Conservation (phyloP, 768 basidiomycete species). For the Lentinula guzmanii region DNA sequence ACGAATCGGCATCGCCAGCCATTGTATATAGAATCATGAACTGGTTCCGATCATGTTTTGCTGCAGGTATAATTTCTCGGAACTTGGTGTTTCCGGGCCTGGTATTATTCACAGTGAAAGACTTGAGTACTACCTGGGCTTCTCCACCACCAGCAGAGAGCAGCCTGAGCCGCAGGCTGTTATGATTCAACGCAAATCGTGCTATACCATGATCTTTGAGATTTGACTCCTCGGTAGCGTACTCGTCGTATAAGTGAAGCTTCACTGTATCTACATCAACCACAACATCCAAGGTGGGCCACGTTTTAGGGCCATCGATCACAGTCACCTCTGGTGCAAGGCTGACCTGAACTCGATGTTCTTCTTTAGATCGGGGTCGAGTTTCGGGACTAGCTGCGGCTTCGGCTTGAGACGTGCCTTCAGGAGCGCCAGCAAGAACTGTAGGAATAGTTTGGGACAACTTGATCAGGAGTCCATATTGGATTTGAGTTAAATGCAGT, state of each 20-base stretch:
- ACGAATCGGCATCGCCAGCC: slow-evolving; percentile 49
- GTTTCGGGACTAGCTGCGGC: slow-evolving; percentile 12
- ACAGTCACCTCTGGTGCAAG: slow-evolving; percentile 58
- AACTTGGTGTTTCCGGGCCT: slow-evolving; percentile 77
- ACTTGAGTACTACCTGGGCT: slow-evolving; percentile 82
- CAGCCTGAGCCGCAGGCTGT: slow-evolving; percentile 72
- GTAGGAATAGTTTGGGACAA: slow-evolving; percentile 65
- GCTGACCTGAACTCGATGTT: slow-evolving; percentile 21
- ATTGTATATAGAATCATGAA: slow-evolving; percentile 90
- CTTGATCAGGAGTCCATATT: slow-evolving; percentile 68
- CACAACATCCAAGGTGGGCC: slow-evolving; percentile 69
- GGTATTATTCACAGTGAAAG: slow-evolving; percentile 89
- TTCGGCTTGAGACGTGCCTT: slow-evolving; percentile 28
- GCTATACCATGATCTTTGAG: slow-evolving; percentile 79
- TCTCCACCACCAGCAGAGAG: slow-evolving; percentile 81
- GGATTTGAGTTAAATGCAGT: slow-evolving; percentile 75
- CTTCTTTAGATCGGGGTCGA: neutral
- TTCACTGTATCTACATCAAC: slow-evolving; percentile 68
- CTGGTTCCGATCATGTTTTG: slow-evolving; percentile 82
- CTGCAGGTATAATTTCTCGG: slow-evolving; percentile 92
- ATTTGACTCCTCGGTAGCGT: slow-evolving; percentile 48
- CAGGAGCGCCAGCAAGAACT: slow-evolving; percentile 46
- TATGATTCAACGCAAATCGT: slow-evolving; percentile 77
- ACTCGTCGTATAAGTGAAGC: slow-evolving; percentile 78
- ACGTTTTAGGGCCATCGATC: slow-evolving; percentile 24